Percentiles rank a stretch among this genome's conserved stretches.
These are phyloP conservation scores for Ammopiptanthus mongolicus DNA, from an alignment of 306 rosid species.

Conservation along the genomic window DNA sequence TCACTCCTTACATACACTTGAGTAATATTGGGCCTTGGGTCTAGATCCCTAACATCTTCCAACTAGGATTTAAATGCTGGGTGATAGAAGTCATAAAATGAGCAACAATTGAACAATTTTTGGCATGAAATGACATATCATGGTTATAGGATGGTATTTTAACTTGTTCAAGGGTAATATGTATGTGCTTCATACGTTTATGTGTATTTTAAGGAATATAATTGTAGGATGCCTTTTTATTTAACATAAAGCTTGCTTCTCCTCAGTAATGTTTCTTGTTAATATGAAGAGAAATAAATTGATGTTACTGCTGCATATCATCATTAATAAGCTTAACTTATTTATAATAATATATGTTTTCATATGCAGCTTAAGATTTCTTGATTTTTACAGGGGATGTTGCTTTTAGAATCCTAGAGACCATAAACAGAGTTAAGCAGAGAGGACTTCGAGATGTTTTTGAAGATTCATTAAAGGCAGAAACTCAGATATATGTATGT, in stretches of 20 bases:
- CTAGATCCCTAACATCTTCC: too few species aligned
- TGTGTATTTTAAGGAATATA: background rate
- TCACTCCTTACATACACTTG: too few species aligned
- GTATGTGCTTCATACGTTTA: background rate
- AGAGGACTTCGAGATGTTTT: constrained; percentile 51
- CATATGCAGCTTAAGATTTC: background rate
- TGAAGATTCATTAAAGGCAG: constrained; percentile 53
- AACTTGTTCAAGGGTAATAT: background rate
- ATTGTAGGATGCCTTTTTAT: background rate
- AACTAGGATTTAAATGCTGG: background rate
- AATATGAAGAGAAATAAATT: background rate
- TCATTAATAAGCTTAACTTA: background rate
- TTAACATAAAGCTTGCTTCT: constrained; percentile 9
- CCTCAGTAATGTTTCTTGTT: background rate
- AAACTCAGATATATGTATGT: constrained; percentile 75
- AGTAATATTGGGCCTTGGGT: too few species aligned
- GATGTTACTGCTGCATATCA: constrained; percentile 3
- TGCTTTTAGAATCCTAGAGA: constrained; percentile 83
- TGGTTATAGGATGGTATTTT: background rate
- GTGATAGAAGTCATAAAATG: background rate
- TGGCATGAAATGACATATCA: background rate
- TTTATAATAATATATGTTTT: background rate
- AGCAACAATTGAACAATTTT: background rate
- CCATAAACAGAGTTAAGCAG: constrained; percentile 55
- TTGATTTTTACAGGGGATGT: constrained; percentile 72